Base-by-base conservation (phyloP, 2,329 filamentous ascomycete genomes). In the Aureobasidium melanogenum region DNA sequence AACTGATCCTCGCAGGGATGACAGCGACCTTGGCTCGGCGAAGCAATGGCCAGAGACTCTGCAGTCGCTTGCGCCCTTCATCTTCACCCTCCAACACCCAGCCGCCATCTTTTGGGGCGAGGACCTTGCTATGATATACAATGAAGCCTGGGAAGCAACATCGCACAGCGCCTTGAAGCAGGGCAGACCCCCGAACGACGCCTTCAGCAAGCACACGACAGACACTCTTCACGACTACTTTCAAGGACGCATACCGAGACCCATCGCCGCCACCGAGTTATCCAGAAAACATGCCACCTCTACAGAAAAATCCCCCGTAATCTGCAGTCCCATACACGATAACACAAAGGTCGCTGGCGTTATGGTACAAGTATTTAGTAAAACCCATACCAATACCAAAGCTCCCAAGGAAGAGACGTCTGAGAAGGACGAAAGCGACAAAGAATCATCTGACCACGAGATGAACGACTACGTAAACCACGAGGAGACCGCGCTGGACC, bases 81-180 rank as follows among this genome's bases (percentile, higher is more conserved):
- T 77, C 19, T 67, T 74, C 19, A 72, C 75, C 14, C 71, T 79
- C 52, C 68, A 72, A 12, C 75, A 78, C 62, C 73, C 74, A 12
- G 67, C 74, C 3, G 75, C 74, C 44, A 69, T 79, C 24, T 77
- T 77, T 64, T 78, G 76, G 75, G 73, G 72, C 17, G 64, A 70
- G 10, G 69, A 74, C 12, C 67, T 76, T 24, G 63, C 69, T 10
- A 68, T 75, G 14, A 66, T 77, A 7, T 72, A 76, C 65, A 79
- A 79, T 61, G 57, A 74, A 15, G 71, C 73, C 5, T 79, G 76
- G 76, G 68, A 64, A 15, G 72, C 72, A 54, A 70, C 69, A 6
- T 68, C 70, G 10, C 71, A 69, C 17, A 66, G 69, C 14, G 62
- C 71, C 2, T 66, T 70, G 34, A 71, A 70, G 43, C 74, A 76